phyloP scores from a whole-genome alignment of 2,329 filamentous ascomycete genomes.

The Colletotrichum godetiae region DNA sequence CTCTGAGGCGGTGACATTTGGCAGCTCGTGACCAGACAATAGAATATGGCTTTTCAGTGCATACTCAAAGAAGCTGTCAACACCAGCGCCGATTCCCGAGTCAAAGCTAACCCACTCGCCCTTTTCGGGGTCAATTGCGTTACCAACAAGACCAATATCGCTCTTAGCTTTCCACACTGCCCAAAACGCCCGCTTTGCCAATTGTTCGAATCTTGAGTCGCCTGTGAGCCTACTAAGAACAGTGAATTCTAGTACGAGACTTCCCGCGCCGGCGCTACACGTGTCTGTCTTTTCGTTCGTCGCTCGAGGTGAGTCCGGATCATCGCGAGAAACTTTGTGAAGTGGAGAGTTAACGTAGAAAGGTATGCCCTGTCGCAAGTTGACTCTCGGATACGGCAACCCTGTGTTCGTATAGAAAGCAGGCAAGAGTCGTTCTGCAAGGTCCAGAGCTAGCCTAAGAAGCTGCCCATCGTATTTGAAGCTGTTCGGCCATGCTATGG shows the following conservation, averaged over 20 bases:
- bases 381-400: constrained; percentile 94
- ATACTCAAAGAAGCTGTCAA: constrained; percentile 99
- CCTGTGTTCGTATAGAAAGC: constrained; percentile 93
- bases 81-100: constrained; percentile 94
- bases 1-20: constrained; percentile 61
- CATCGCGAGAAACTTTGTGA: constrained; percentile 65
- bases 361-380: constrained; percentile 88
- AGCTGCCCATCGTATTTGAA: constrained; percentile 91
- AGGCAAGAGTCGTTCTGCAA: constrained; percentile 85
- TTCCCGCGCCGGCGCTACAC: constrained; percentile 96
- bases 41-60: constrained; percentile 94
- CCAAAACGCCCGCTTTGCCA: constrained; percentile 95
- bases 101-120: constrained; percentile 90
- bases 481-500: constrained; percentile 76
- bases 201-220: constrained; percentile 86
- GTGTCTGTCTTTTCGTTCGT: constrained; percentile 83
- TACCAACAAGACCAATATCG: constrained; percentile 86
- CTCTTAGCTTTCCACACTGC: constrained; percentile 93
- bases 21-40: constrained; percentile 78
- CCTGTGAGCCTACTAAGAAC: constrained; percentile 89
- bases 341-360: constrained; percentile 91
- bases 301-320: constrained; percentile 51
- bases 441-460: constrained; percentile 86
- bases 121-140: constrained; percentile 91
- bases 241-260: constrained; percentile 92